Percentiles rank a stretch among this genome's conserved stretches.
These are phyloP conservation scores for Myrica gale DNA, from an alignment of 306 rosid genomes.

Conservation along the genomic window DNA sequence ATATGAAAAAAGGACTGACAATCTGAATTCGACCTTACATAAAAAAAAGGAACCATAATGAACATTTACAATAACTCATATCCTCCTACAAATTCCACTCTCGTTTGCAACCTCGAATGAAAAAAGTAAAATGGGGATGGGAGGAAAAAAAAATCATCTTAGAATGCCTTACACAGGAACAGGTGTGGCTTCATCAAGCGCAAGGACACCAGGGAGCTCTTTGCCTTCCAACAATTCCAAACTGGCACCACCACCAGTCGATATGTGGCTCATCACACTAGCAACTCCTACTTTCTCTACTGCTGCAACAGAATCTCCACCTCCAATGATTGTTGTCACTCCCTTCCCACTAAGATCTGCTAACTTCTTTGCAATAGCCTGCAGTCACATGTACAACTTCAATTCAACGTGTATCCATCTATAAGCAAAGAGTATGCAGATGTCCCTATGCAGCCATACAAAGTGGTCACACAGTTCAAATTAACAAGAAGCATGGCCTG, in stretches of 20 bases:
- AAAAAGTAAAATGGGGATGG: slow-evolving; percentile 25
- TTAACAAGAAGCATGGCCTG: neutral
- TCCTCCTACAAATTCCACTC: slow-evolving; percentile 45
- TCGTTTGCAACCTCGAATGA: slow-evolving; percentile 46
- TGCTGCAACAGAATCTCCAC: slow-evolving; percentile 98
- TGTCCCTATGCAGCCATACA: neutral
- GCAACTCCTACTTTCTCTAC: slow-evolving; percentile 99
- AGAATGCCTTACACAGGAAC: slow-evolving; percentile 69
- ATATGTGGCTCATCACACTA: slow-evolving; percentile 92
- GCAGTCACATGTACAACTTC: slow-evolving; percentile 30
- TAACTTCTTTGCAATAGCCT: slow-evolving; percentile 88
- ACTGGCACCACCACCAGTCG: slow-evolving; percentile 99
- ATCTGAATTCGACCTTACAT: slow-evolving; percentile 14
- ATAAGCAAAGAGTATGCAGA: neutral
- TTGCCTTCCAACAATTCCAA: slow-evolving; percentile 99
- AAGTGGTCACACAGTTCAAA: neutral
- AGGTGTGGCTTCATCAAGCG: slow-evolving; percentile 84
- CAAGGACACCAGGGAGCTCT: slow-evolving; percentile 96
- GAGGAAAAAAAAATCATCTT: slow-evolving; percentile 20
- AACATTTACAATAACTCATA: slow-evolving; percentile 51
- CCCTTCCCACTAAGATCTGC: slow-evolving; percentile 96
- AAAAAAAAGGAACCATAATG: slow-evolving; percentile 32
- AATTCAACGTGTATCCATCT: slow-evolving; percentile 5
- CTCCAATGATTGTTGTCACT: slow-evolving; percentile 97
- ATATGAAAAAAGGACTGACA: slow-evolving; percentile 24